Conservation (phyloP, 2,329 filamentous ascomycete species). For the Paramyrothecium roridum region DNA sequence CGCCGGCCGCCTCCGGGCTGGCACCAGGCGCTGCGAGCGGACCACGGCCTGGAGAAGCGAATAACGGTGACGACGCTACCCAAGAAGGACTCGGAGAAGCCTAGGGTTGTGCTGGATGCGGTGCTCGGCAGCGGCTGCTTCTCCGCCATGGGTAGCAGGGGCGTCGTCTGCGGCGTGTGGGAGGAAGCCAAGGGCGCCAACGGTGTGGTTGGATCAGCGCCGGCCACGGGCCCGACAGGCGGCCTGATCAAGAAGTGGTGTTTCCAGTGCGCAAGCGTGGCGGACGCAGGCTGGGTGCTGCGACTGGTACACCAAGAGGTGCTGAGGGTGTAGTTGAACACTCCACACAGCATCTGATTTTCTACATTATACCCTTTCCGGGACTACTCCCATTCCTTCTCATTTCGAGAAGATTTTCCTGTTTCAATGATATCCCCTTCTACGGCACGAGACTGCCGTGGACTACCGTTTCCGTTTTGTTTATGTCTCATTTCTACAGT, state of each 20-base stretch:
- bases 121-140: conserved; percentile 83
- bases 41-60: conserved; percentile 75
- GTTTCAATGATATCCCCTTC: conserved; percentile 18
- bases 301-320: conserved; percentile 57
- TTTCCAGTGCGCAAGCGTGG: conserved; percentile 54
- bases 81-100: conserved; percentile 52
- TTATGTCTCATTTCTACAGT: conserved; percentile 1
- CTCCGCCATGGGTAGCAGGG: conserved; percentile 76
- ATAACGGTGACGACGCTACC: conserved; percentile 74
- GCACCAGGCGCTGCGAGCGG: conserved; percentile 54
- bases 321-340: conserved; percentile 31
- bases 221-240: conserved; percentile 46
- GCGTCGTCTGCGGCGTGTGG: conserved; percentile 87
- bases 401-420: not conserved
- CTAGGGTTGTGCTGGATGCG: conserved; percentile 72
- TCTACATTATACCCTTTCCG: not conserved
- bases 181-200: conserved; percentile 68
- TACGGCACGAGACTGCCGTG: conserved; percentile 2
- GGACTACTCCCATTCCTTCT: conserved; percentile 3
- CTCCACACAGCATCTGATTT: not conserved
- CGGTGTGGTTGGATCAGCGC: conserved; percentile 50
- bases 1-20: conserved; percentile 67
- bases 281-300: conserved; percentile 54
- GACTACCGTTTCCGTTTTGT: conserved; percentile 7
- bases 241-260: conserved; percentile 62